These are phyloP conservation scores for Candida glucosophila DNA, from an alignment of 1,139 yeast species.

Conservation along the genomic window DNA sequence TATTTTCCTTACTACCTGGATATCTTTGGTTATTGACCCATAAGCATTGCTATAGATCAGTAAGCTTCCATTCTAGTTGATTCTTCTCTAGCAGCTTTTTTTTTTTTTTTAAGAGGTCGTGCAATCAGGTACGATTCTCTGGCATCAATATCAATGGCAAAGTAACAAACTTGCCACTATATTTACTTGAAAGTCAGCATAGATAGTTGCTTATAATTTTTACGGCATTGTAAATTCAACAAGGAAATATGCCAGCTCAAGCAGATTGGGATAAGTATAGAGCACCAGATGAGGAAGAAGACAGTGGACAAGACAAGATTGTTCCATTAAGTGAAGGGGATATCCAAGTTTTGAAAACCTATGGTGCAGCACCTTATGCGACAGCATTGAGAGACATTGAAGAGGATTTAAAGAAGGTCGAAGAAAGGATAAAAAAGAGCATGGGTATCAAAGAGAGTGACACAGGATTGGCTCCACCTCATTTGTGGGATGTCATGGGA, in stretches of 20 bases:
- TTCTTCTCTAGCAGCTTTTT: too few species aligned
- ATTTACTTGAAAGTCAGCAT: too few species aligned
- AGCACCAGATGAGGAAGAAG: constrained; percentile 70
- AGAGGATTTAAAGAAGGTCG: constrained; percentile 75
- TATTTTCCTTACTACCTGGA: too few species aligned
- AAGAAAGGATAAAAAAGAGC: constrained; percentile 82
- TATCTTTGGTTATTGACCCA: too few species aligned
- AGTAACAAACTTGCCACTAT: constrained; percentile 3
- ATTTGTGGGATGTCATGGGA: constrained; percentile 95
- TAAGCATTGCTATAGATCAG: too few species aligned
- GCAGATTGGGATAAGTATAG: constrained; percentile 97
- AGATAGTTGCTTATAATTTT: too few species aligned
- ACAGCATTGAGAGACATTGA: constrained; percentile 71
- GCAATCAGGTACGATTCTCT: too few species aligned
- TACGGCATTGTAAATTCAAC: too few species aligned
- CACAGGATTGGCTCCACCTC: constrained; percentile 93
- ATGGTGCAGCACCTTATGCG: constrained; percentile 96
- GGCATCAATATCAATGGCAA: constrained; percentile 1
- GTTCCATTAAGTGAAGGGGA: constrained; percentile 92
- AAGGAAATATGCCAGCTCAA: constrained; percentile 60
- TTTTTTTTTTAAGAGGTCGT: too few species aligned
- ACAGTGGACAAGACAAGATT: constrained; percentile 58
- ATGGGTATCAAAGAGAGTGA: constrained; percentile 92
- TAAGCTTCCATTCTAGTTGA: too few species aligned
- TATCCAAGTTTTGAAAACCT: constrained; percentile 91